Conservation (phyloP, 2,329 filamentous ascomycete species). For the Colletotrichum salicis region DNA sequence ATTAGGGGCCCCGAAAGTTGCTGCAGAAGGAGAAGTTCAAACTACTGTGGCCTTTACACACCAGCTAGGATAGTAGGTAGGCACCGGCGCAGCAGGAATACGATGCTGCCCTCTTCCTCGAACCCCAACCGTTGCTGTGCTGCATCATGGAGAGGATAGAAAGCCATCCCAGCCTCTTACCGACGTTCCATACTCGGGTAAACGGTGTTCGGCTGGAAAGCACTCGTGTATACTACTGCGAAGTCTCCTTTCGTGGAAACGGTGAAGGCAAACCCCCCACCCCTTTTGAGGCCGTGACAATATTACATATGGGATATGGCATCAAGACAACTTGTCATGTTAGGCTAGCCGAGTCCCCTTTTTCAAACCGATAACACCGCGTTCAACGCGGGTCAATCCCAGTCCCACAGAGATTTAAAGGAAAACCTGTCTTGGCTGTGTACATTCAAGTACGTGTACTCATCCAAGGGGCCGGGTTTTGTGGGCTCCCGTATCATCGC, state of each 20-base stretch:
- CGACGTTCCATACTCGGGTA: not conserved
- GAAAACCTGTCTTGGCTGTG: not conserved
- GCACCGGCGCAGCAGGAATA: not conserved
- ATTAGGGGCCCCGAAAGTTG: not conserved
- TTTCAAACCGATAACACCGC: not conserved
- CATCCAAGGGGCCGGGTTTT: not conserved
- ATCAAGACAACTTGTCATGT: not conserved
- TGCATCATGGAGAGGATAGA: not conserved
- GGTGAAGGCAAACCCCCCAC: not conserved
- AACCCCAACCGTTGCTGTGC: not conserved
- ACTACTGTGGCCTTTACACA: not conserved
- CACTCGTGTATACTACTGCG: not conserved
- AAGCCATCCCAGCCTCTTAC: not conserved
- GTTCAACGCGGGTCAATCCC: not conserved
- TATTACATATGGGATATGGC: not conserved
- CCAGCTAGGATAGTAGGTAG: not conserved
- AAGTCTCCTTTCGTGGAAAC: too few species aligned
- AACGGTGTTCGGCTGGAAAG: not conserved
- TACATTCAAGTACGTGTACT: not conserved
- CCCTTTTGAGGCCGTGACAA: too few species aligned
- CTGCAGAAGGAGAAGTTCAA: not conserved
- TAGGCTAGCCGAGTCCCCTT: not conserved
- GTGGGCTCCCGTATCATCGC: not conserved
- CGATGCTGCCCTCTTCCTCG: not conserved
- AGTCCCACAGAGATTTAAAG: not conserved